Base-by-base conservation (phyloP, 768 basidiomycete species). In the Dioszegia crocea region DNA sequence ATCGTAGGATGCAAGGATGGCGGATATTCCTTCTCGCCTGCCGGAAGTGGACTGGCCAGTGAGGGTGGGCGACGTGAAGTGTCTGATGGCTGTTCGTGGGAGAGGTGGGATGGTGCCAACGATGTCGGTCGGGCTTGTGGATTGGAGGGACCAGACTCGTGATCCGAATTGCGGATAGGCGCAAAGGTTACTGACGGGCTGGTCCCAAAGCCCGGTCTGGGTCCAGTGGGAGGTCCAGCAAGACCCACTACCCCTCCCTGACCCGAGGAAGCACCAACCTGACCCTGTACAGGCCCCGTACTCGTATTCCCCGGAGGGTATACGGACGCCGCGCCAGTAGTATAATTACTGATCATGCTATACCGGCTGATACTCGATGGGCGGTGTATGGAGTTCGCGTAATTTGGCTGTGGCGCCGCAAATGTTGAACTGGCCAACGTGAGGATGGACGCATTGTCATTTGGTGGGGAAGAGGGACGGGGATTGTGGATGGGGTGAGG, bases 401-500 rank as follows among this genome's bases (percentile, higher is more conserved):
- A 40, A 19, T 12, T 27, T 24, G 56, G 57, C 21, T 43, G 49
- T 11, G 48, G 48, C 23, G 54, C n/a, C 5, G 85, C 93, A 76
- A 89, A 96, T 3, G 89, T 91, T 2, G 91, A 93, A 24, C 90
- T 92, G 12, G 94, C 94, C 11, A 99, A 84, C 0, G 94, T 99
- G 45, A 97, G 81, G 55, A 93, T 80, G 1, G 89, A 92, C 1
- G 94, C 94, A 71, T 98, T 92, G 70, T 93, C 91, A 44, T 85
- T 80, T 0, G 94, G 93, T 21, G 90, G 88, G 5, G 89, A 89
- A 16, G 88, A 87, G 23, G 96, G 94, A 23, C 89, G 85, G 0
- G 94, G 94, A 71, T 99, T 99, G 76, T 96, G 90, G 45, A 91
- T 84, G 10, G 94, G 93, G 78, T 97, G 91, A 54, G 90, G 91